A percentile compares a stretch with the other conserved stretches of the same genome.
Evolutionary conservation across 2,329 filamentous ascomycete genomes (phyloP).

Genomic region (Aspergillus sp.): DNA sequence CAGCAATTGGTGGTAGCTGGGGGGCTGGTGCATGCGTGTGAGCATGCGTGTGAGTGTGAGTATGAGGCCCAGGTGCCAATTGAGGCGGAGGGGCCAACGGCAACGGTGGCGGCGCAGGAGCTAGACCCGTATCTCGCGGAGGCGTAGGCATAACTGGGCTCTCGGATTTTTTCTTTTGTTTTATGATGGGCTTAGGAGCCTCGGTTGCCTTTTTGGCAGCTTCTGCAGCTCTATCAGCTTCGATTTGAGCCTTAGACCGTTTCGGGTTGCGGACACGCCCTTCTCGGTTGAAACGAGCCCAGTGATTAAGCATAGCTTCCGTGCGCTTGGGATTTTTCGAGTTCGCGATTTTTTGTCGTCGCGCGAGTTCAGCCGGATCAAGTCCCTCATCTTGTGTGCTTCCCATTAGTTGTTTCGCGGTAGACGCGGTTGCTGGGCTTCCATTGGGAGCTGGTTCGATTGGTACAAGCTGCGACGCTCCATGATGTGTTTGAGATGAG

Average conservation of each 20-base stretch:
- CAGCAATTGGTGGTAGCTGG: slow-evolving; percentile 21
- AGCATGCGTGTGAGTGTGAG: neutral
- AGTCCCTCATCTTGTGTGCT: slow-evolving; percentile 24
- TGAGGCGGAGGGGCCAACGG: slow-evolving; percentile 14
- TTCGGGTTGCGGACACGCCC: slow-evolving; percentile 46
- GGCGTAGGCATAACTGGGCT: slow-evolving; percentile 20
- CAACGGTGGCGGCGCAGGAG: slow-evolving; percentile 19
- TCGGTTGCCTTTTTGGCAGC: slow-evolving; percentile 28
- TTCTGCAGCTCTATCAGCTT: slow-evolving; percentile 38
- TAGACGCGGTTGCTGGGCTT: slow-evolving; percentile 9
- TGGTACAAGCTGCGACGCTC: slow-evolving; percentile 18
- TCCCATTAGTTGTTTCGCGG: slow-evolving; percentile 13
- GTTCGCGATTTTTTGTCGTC: slow-evolving; percentile 41
- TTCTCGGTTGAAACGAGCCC: slow-evolving; percentile 44
- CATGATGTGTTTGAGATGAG: slow-evolving; percentile 16
- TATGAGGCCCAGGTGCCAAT: slow-evolving; percentile 17
- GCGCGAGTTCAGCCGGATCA: slow-evolving; percentile 31
- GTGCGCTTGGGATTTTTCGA: slow-evolving; percentile 47
- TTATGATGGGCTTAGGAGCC: slow-evolving; percentile 23
- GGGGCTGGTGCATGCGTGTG: slow-evolving; percentile 14
- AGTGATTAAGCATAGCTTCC: slow-evolving; percentile 47
- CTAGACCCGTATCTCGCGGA: slow-evolving; percentile 20
- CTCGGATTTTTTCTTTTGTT: slow-evolving; percentile 25
- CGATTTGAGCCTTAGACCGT: slow-evolving; percentile 45
- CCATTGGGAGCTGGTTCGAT: slow-evolving; percentile 23